These are phyloP conservation scores for Linum tenue DNA, from an alignment of 345 rosid genomes.

Conservation along the genomic window DNA sequence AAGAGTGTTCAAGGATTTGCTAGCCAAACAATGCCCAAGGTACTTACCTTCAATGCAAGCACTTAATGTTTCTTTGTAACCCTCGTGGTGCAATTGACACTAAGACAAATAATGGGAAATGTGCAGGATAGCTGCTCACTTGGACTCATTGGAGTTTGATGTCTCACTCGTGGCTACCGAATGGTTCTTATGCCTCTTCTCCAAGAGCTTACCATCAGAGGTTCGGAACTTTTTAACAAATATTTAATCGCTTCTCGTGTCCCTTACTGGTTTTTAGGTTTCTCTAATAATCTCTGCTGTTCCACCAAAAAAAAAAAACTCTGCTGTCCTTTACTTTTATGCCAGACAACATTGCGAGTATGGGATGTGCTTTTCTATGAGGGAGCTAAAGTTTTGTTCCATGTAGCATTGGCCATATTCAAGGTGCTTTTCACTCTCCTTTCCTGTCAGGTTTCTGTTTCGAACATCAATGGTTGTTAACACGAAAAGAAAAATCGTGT, in stretches of 20 bases:
- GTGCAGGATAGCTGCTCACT: conserved; percentile 79
- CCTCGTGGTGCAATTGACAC: conserved; percentile 4
- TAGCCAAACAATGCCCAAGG: conserved; percentile 80
- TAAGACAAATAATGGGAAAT: conserved; percentile 3
- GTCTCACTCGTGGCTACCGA: conserved; percentile 98
- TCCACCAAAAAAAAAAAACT: neutral
- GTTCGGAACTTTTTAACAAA: conserved; percentile 26
- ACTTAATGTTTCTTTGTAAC: conserved; percentile 4
- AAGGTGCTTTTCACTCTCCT: conserved; percentile 42
- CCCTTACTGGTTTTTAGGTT: neutral
- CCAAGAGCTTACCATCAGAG: conserved; percentile 99
- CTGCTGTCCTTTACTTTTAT: conserved; percentile 1
- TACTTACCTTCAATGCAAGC: conserved; percentile 12
- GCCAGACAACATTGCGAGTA: conserved; percentile 87
- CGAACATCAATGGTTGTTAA: conserved; percentile 1
- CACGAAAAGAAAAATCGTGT: neutral
- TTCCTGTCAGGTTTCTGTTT: neutral
- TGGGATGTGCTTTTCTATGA: conserved; percentile 99
- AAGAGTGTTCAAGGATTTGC: conserved; percentile 92
- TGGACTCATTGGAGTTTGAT: conserved; percentile 87
- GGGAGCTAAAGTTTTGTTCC: conserved; percentile 95
- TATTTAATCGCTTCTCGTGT: neutral
- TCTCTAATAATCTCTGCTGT: neutral
- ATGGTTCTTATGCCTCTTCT: conserved; percentile 98
- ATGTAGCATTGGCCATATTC: conserved; percentile 93